A percentile compares a stretch with the other conserved stretches of the same genome.
phyloP scores from a whole-genome alignment of 169 alveolate species.

The Eimeria zaria region DNA sequence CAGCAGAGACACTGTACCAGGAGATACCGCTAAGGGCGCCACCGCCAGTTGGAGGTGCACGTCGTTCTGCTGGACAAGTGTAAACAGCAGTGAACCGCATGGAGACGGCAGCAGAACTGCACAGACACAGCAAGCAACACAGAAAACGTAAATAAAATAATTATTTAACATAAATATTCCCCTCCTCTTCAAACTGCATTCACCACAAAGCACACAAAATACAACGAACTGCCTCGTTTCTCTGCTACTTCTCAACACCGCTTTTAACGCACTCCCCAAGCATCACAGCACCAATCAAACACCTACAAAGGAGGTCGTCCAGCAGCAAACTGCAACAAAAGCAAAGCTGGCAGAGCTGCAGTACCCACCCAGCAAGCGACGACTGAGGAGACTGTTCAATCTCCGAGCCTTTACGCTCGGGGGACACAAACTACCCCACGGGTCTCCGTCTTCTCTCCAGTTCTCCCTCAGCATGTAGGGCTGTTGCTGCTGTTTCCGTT shows the following conservation, averaged over 20 bases:
- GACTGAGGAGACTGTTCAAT: conserved; percentile 23
- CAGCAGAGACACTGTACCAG: conserved; percentile 40
- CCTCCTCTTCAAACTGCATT: no score
- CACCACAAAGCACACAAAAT: no score
- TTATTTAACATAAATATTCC: no score
- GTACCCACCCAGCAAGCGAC: conserved; percentile 32
- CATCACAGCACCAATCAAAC: neutral
- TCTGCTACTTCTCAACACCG: neutral
- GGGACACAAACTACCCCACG: conserved; percentile 51
- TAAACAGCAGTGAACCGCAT: conserved; percentile 46
- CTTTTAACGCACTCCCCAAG: no score
- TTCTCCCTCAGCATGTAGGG: neutral
- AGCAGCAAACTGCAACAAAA: conserved; percentile 7
- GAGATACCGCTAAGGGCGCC: conserved; percentile 37
- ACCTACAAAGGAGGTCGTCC: neutral
- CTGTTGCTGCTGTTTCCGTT: conserved; percentile 45
- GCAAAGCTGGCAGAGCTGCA: neutral
- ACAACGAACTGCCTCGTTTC: neutral
- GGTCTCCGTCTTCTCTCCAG: conserved; percentile 73
- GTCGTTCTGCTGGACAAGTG: conserved; percentile 35
- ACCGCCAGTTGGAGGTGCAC: conserved; percentile 38
- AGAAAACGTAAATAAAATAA: neutral
- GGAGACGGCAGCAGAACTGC: conserved; percentile 46
- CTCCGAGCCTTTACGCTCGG: conserved; percentile 58
- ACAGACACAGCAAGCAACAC: neutral